Conservation (phyloP, 805 yeast genomes). For the Metschnikowia lachancei region DNA sequence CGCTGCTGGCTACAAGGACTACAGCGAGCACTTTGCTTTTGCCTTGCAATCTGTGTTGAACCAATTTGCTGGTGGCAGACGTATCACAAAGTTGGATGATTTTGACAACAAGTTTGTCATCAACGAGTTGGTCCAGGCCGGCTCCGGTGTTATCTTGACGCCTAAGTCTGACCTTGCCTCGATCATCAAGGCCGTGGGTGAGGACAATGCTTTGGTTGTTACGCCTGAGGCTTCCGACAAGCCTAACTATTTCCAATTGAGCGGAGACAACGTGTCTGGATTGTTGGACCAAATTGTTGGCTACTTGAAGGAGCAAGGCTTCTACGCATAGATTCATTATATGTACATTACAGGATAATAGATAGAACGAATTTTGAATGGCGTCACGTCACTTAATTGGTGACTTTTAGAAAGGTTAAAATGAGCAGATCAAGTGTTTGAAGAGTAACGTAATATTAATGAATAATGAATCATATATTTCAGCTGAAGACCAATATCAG, state of each 20-base stretch:
- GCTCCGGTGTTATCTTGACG: conserved; percentile 76
- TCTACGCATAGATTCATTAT: conserved; percentile 41
- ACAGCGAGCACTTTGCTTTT: conserved; percentile 53
- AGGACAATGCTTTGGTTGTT: conserved; percentile 57
- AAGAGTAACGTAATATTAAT: too few species aligned
- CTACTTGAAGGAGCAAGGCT: conserved; percentile 79
- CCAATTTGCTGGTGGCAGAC: conserved; percentile 83
- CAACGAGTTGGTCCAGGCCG: conserved; percentile 80
- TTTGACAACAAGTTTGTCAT: conserved; percentile 58
- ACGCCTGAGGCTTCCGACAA: conserved; percentile 19
- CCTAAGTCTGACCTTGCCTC: conserved; percentile 39
- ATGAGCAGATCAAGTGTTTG: too few species aligned
- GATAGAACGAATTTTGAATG: not conserved
- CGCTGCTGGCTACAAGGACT: conserved; percentile 13
- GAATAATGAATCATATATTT: too few species aligned
- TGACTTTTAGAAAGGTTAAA: too few species aligned
- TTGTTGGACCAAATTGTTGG: conserved; percentile 73
- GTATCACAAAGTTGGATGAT: conserved; percentile 54
- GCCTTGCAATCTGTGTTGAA: conserved; percentile 89
- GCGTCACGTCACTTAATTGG: too few species aligned
- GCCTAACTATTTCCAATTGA: conserved; percentile 14
- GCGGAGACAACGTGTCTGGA: conserved; percentile 12
- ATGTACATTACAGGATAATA: not conserved
- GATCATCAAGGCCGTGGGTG: conserved; percentile 37
- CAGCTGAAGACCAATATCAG: too few species aligned